Conservation (phyloP, 1,139 yeast genomes). For the Taphrina betulina region DNA sequence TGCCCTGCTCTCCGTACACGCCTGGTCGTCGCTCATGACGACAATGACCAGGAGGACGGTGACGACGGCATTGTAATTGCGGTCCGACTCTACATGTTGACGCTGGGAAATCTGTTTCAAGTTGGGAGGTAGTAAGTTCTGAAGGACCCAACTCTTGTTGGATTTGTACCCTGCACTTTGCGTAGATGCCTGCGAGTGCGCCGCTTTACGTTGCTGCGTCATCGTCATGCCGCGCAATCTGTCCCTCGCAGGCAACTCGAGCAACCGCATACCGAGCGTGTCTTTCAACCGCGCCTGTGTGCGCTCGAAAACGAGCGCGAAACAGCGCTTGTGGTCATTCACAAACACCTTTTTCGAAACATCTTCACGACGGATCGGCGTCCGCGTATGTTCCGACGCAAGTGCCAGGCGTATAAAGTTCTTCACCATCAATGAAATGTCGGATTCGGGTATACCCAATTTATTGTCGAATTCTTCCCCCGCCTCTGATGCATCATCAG, state of each 20-base stretch:
- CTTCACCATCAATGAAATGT: constrained; percentile 36
- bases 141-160: constrained; percentile 35
- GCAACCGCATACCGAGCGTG: constrained; percentile 36
- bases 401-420: constrained; percentile 37
- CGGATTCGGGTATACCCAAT: constrained; percentile 23
- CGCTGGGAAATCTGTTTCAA: constrained; percentile 22
- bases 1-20: constrained; percentile 28
- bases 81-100: constrained; percentile 21
- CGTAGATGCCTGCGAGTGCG: constrained; percentile 20
- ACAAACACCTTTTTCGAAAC: constrained; percentile 36
- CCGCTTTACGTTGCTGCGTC: constrained; percentile 32
- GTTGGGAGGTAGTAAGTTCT: constrained; percentile 31
- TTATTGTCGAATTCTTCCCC: constrained; percentile 11
- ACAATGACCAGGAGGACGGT: constrained; percentile 34
- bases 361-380: constrained; percentile 35
- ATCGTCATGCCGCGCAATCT: constrained; percentile 27
- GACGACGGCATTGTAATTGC: constrained; percentile 30
- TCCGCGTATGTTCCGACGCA: constrained; percentile 34
- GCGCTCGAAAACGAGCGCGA: constrained; percentile 33
- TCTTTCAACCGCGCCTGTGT: constrained; percentile 35
- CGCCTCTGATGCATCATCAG: constrained; percentile 1
- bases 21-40: constrained; percentile 35
- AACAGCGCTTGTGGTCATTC: constrained; percentile 35
- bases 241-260: constrained; percentile 37
- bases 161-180: neutral